phyloP scores from a whole-genome alignment of 805 yeast genomes.

The Kazachstania martiniae region DNA sequence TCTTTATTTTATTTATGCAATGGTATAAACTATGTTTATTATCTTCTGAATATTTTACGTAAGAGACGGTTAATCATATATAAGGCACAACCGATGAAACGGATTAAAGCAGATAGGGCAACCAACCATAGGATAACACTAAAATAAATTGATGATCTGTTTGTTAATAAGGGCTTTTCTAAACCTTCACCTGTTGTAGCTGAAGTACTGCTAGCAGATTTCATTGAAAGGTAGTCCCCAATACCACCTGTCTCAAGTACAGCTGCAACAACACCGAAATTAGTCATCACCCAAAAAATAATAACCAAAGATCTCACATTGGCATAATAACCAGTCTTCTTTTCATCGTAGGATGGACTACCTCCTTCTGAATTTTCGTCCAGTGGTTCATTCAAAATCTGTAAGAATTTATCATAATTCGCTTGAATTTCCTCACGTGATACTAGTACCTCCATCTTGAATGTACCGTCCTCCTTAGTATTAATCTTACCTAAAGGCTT shows the following conservation, averaged over 20 bases:
- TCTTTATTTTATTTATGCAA: no score
- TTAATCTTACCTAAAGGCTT: constrained; percentile 80
- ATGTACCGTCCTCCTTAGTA: constrained; percentile 51
- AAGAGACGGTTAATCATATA: constrained; percentile 37
- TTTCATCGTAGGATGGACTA: constrained; percentile 35
- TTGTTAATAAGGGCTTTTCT: constrained; percentile 18
- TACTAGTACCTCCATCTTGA: constrained; percentile 66
- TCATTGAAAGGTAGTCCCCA: constrained; percentile 30
- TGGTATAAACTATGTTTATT: background rate
- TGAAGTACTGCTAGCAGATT: constrained; percentile 7
- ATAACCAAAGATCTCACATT: constrained; percentile 83
- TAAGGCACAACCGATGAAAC: constrained; percentile 64
- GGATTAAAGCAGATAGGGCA: constrained; percentile 76
- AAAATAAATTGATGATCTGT: constrained; percentile 57
- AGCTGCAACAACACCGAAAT: constrained; percentile 68
- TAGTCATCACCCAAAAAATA: constrained; percentile 78
- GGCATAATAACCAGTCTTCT: constrained; percentile 77
- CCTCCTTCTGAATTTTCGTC: constrained; percentile 29
- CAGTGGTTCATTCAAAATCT: constrained; percentile 36
- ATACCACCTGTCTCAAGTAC: constrained; percentile 82
- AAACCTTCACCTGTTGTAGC: constrained; percentile 4
- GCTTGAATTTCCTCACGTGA: constrained; percentile 67
- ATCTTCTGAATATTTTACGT: constrained; percentile 12
- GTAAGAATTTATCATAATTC: constrained; percentile 55
- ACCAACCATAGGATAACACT: constrained; percentile 88